Conservation (phyloP, 2,329 filamentous ascomycete genomes). For the Aspergillus quadricinctus region DNA sequence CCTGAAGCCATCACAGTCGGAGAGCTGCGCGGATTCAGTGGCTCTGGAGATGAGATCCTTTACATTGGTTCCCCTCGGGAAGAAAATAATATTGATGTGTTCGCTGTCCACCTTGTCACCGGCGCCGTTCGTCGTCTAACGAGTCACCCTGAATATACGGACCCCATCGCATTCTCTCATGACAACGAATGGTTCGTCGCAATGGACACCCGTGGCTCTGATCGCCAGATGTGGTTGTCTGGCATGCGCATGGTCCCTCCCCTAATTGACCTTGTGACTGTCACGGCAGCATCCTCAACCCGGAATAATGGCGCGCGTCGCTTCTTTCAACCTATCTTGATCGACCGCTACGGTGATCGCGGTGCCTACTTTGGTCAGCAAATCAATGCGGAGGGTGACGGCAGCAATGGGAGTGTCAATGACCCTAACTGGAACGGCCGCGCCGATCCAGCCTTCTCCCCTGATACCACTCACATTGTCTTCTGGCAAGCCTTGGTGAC, state of each 20-base stretch:
- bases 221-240: conserved; percentile 14
- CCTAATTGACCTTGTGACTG: conserved; percentile 36
- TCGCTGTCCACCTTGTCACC: conserved; percentile 10
- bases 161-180: conserved; percentile 9
- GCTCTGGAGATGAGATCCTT: conserved; percentile 10
- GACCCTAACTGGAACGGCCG: conserved; percentile 48
- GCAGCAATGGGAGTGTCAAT: conserved; percentile 34
- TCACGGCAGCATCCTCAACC: conserved; percentile 34
- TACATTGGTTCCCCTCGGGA: conserved; percentile 10
- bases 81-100: conserved; percentile 12
- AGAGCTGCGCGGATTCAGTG: conserved; percentile 13
- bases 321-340: conserved; percentile 46
- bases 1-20: conserved; percentile 6
- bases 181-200: conserved; percentile 12
- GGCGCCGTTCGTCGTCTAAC: conserved; percentile 12
- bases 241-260: conserved; percentile 34
- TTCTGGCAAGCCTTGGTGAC: conserved; percentile 41
- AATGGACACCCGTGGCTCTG: conserved; percentile 11
- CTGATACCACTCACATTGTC: conserved; percentile 41
- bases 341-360: conserved; percentile 45
- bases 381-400: conserved; percentile 38
- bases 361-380: conserved; percentile 43
- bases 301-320: conserved; percentile 45
- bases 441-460: conserved; percentile 37
- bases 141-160: conserved; percentile 12